Evolutionary conservation across 2,329 filamentous ascomycete genomes (phyloP), one percentile per base, ranked within the genome.

Genomic region (Gliomastix tumulicola): DNA sequence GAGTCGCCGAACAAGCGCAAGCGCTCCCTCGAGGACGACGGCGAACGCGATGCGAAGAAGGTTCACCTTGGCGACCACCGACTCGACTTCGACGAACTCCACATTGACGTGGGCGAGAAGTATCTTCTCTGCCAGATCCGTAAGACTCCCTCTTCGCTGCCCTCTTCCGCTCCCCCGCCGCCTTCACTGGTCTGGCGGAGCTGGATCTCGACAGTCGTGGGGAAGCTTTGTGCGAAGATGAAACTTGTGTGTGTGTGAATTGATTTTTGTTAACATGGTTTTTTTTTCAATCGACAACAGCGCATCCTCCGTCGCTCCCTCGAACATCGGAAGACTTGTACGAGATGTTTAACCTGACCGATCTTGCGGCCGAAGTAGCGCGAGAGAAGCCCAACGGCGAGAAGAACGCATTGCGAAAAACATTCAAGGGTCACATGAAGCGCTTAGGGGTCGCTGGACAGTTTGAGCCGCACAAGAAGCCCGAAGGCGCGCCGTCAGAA

Each of bases 391-490:
- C 76, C 12, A 79, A 79, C 52, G 78, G 78, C 45, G 74, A 79
- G 54, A 82, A 81, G 65, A 82, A 82, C 50, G 74, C 73, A 44
- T 63, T 82, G 34, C 70, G 78, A 19, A 82, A 82, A 54, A 81
- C 77, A 13, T 82, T 82, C 63, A 82, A 82, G 56, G 76, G 76
- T 36, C 75, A 82, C 45, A 77, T 82, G 54, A 82, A 82, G 63
- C 71, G 69, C 32, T 60, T 82, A 21, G 75, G 74, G 23, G 65
- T 82, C 19, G 70, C 69, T 36, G 78, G 78, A 9, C 71, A 76
- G 41, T 82, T 79, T 47, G 77, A 82, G 47, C 59, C 60, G 13
- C 54, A 57, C 36, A 78, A 76, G 59, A 72, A 74, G 47, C 72
- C 77, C 30, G 59, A 65, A 16, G 62, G 68, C 25, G 64, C 65